Evolutionary conservation across 1,284 basidiomycete genomes (phyloP), one percentile per base, ranked within the genome.

Genomic region (Ganoderma sinense): DNA sequence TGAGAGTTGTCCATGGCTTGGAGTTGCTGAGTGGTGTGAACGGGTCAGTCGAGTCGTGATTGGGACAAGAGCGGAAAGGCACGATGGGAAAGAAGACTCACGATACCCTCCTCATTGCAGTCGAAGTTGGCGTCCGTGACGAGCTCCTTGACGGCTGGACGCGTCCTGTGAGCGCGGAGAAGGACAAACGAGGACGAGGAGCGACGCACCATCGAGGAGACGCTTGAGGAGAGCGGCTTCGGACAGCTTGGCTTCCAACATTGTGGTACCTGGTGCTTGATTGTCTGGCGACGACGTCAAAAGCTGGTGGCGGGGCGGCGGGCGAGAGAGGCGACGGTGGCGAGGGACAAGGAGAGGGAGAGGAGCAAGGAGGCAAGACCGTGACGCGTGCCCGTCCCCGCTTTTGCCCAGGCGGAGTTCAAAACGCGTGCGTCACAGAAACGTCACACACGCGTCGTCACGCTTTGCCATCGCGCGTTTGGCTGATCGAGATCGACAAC

Each of bases 1-100:
- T 99, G 98, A 7, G 97, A 99, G 88, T 98, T 99, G 87, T 99
- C 98, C 98, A 99, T 99, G 0, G 98, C 97, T 87, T 99, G 98
- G 18, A 98, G 88, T 61, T 61, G 39, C 40, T 61, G 59, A n/a
- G 5, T 23, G 14, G 59, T 26, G 56, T n/a, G n/a, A 26, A 40
- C 13, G 23, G 13, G 16, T 61, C 7, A 61, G 59, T 61, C 36
- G 40, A 23, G 59, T 61, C 39, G 53, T 8, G 53, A 31, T 56
- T 56, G 53, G 14, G 26, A 18, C n/a, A 16, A 20, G 10, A 39
- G 33, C 4, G n/a, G 36, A 39, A 23, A 40, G 45, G n/a, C 20
- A 10, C 45, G n/a, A 18, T n/a, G 7, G 16, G n/a, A n/a, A 31
- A 51, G 56, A 26, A 43, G 16, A 72, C 93, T 76, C 78, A 94